Evolutionary conservation across 208 protist species (phyloP).

Genomic region (Crithidia bombi): DNA sequence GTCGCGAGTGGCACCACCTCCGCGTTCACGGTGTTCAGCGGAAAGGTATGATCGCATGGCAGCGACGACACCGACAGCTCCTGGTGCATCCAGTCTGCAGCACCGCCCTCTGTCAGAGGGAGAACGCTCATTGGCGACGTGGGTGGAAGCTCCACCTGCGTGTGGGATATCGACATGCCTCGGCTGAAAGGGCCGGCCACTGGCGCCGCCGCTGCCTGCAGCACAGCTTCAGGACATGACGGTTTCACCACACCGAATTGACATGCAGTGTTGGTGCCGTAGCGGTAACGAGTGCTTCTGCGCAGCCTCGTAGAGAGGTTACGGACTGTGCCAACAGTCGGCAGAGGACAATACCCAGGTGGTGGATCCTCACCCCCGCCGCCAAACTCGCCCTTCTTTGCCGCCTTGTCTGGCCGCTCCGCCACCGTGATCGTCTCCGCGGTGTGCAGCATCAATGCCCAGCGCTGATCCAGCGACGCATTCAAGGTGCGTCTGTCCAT

Average conservation of each 20-base stretch:
- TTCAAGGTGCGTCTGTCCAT: not conserved
- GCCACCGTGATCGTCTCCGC: not conserved
- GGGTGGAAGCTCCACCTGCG: not conserved
- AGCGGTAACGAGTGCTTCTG: conserved; percentile 20
- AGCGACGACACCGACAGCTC: not conserved
- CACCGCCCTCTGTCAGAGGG: not conserved
- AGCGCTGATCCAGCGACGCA: conserved; percentile 4
- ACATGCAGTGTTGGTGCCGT: not conserved
- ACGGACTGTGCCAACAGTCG: not conserved
- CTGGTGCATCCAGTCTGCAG: not conserved
- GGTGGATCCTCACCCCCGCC: not conserved
- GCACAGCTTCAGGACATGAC: not conserved
- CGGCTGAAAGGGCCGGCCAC: not conserved
- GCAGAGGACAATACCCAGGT: not conserved
- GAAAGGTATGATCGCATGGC: not conserved
- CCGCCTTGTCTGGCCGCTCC: not conserved
- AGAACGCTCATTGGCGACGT: no score
- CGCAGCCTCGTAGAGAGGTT: conserved; percentile 15
- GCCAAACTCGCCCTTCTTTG: not conserved
- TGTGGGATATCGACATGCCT: not conserved
- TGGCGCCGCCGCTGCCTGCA: not conserved
- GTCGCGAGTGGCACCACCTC: not conserved
- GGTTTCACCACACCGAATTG: conserved; percentile 10
- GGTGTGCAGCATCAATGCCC: not conserved
- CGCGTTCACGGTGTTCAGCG: not conserved